A percentile compares a stretch with the other conserved stretches of the same genome.
Evolutionary conservation across 495 filamentous ascomycete genomes (phyloP).

Genomic region (Penicillium crystallinum): DNA sequence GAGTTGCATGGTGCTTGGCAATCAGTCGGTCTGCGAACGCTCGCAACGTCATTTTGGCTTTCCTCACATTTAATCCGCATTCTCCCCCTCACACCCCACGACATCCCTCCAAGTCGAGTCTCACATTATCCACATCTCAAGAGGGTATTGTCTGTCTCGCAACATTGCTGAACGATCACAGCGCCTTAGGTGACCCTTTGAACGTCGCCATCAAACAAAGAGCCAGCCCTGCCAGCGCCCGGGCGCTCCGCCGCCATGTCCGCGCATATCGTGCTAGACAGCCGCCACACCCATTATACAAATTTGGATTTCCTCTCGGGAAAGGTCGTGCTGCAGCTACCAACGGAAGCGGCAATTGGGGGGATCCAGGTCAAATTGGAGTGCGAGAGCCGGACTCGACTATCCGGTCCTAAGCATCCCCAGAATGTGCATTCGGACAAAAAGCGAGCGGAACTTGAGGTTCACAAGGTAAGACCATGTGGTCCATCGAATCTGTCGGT

Average conservation of each 20-base stretch:
- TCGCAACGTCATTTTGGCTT: slow-evolving; percentile 20
- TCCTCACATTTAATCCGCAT: slow-evolving; percentile 16
- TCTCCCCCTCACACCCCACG: slow-evolving; percentile 4
- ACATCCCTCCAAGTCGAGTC: background rate
- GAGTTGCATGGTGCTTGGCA: slow-evolving; percentile 1
- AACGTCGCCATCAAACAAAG: background rate
- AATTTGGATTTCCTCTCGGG: slow-evolving; percentile 80
- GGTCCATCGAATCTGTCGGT: background rate
- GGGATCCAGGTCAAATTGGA: slow-evolving; percentile 90
- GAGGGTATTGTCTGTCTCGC: background rate
- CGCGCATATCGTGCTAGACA: slow-evolving; percentile 71
- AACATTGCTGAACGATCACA: background rate
- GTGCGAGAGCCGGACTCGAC: slow-evolving; percentile 72
- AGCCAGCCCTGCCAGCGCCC: slow-evolving; percentile 10
- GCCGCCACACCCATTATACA: slow-evolving; percentile 70
- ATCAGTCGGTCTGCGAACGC: slow-evolving; percentile 17
- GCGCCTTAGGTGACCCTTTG: background rate
- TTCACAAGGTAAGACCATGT: slow-evolving; percentile 64
- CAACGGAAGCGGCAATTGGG: slow-evolving; percentile 61
- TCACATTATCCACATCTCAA: background rate
- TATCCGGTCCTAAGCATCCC: slow-evolving; percentile 50
- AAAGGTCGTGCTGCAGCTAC: slow-evolving; percentile 59
- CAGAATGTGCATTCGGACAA: slow-evolving; percentile 55
- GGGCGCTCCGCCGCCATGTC: slow-evolving; percentile 55
- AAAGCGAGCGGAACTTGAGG: slow-evolving; percentile 59